Conservation (phyloP, 768 basidiomycete genomes). For the Phaeotremella skinneri region DNA sequence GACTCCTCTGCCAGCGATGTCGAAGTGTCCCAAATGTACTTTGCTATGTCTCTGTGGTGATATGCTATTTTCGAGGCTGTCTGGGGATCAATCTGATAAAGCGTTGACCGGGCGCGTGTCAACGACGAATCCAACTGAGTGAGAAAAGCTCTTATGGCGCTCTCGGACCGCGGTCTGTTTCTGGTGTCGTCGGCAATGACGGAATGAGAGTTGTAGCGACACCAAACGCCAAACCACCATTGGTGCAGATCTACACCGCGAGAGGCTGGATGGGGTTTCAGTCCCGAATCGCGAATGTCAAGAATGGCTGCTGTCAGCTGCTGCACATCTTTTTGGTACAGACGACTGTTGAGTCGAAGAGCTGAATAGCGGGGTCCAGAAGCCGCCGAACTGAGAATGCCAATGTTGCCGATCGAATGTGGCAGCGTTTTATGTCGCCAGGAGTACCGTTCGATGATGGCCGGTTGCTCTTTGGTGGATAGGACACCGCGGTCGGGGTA, state of each 20-base stretch:
- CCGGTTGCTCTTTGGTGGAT: no score
- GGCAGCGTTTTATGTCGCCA: no score
- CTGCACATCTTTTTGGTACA: not conserved
- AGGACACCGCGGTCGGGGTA: no score
- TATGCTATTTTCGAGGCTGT: not conserved
- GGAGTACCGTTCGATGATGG: no score
- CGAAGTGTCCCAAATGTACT: not conserved
- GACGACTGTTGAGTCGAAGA: no score
- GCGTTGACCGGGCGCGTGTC: not conserved
- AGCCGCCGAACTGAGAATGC: not conserved
- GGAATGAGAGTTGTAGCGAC: not conserved
- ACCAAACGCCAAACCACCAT: not conserved
- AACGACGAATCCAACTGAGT: not conserved
- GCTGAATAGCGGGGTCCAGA: not conserved
- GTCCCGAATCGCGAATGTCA: not conserved
- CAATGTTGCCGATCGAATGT: not conserved
- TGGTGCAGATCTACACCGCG: not conserved
- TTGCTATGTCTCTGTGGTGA: not conserved
- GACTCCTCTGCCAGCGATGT: no score
- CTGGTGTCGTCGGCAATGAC: not conserved
- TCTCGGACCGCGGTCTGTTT: not conserved
- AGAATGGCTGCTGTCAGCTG: not conserved
- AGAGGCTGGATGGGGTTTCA: not conserved
- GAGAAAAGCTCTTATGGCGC: not conserved
- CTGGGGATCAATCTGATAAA: not conserved